Evolutionary conservation across 2,329 filamentous ascomycete genomes (phyloP).

Genomic region (Phyllosticta paracitricarpa): DNA sequence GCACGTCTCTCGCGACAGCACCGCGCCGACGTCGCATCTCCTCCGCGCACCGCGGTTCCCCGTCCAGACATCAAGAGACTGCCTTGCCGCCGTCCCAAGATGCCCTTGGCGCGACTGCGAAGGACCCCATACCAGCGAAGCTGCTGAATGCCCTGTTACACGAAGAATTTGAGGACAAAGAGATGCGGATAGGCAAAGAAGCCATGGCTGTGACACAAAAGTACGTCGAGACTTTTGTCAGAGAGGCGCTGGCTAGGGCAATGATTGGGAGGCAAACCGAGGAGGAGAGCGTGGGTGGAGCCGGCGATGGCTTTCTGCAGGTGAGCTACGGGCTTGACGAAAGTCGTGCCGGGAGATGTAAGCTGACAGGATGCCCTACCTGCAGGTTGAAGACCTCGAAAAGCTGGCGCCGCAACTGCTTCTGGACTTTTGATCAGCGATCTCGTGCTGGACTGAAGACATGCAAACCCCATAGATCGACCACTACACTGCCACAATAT

Average conservation of each 20-base stretch:
- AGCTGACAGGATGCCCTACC: neutral
- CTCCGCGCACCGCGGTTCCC: neutral
- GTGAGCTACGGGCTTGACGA: constrained; percentile 21
- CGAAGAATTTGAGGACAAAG: constrained; percentile 62
- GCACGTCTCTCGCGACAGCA: constrained; percentile 7
- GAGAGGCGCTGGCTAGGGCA: constrained; percentile 75
- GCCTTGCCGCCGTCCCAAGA: constrained; percentile 12
- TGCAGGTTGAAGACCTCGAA: constrained; percentile 76
- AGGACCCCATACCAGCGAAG: constrained; percentile 54
- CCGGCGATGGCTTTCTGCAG: constrained; percentile 58
- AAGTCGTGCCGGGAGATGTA: constrained; percentile 32
- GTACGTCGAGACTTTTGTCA: constrained; percentile 86
- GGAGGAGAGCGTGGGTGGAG: constrained; percentile 20
- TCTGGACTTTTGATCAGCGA: constrained; percentile 62
- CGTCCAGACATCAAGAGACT: neutral
- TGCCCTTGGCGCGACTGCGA: neutral
- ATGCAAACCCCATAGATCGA: too few species aligned
- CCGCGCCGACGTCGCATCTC: neutral
- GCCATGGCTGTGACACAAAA: constrained; percentile 68
- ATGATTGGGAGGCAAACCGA: constrained; percentile 54
- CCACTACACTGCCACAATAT: neutral
- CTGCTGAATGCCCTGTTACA: constrained; percentile 69
- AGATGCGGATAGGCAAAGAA: constrained; percentile 64
- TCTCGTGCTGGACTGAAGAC: neutral
- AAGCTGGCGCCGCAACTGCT: constrained; percentile 76